A percentile compares a stretch with the other conserved stretches of the same genome.
Conservation (phyloP, 768 basidiomycete genomes). For the Coprinopsis cinerea region DNA sequence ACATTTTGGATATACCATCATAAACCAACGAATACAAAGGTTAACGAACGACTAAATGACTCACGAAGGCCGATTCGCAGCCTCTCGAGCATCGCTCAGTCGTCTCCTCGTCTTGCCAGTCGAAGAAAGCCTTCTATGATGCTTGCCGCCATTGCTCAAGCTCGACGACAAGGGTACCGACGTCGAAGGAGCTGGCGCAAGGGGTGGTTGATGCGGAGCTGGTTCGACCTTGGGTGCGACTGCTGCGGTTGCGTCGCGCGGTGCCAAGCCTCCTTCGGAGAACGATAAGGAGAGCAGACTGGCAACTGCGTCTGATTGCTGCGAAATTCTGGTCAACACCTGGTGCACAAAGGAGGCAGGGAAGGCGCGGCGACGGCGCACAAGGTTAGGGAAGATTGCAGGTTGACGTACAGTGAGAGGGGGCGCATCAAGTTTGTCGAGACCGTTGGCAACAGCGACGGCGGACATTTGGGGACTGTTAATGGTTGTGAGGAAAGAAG, state of each 20-base stretch:
- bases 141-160: conserved; percentile 28
- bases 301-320: conserved; percentile 40
- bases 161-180: conserved; percentile 21
- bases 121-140: conserved; percentile 69
- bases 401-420: conserved; percentile 6
- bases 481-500: not conserved
- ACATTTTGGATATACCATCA: conserved; percentile 2
- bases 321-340: not conserved
- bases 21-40: too few species aligned
- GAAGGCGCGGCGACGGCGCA: not conserved
- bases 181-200: conserved; percentile 12
- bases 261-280: conserved; percentile 45
- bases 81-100: conserved; percentile 75
- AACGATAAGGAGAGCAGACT: conserved; percentile 69
- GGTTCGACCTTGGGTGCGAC: conserved; percentile 1
- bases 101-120: conserved; percentile 65
- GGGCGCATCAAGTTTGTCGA: not conserved
- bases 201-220: conserved; percentile 3
- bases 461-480: conserved; percentile 4
- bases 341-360: not conserved
- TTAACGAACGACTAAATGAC: too few species aligned
- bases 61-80: conserved; percentile 68
- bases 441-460: conserved; percentile 3
- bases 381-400: too few species aligned
- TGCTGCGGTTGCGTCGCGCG: conserved; percentile 18